Percentiles rank a stretch among this genome's conserved stretches.
phyloP scores from a whole-genome alignment of 2,329 filamentous ascomycete genomes.

The Hypoxylon sp. region DNA sequence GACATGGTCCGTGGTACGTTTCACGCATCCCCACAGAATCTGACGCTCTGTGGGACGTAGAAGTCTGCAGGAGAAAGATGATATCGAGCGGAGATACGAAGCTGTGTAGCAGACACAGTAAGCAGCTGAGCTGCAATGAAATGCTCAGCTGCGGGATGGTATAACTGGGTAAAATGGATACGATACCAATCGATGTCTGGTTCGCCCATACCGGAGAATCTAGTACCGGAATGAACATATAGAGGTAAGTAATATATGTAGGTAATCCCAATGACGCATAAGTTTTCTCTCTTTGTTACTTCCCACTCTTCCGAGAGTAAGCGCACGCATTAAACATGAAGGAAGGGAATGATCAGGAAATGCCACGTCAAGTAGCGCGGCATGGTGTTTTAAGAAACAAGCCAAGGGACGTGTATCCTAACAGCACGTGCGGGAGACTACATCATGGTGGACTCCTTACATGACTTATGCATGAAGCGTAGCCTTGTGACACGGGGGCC shows the following conservation, averaged over 20 bases:
- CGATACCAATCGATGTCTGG: conserved; percentile 15
- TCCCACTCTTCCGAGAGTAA: conserved; percentile 37
- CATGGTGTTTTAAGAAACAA: conserved; percentile 34
- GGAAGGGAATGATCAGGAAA: conserved; percentile 38
- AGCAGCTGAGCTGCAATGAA: conserved; percentile 39
- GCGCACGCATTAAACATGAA: conserved; percentile 19
- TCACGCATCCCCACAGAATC: conserved; percentile 45
- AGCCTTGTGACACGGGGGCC: conserved; percentile 47
- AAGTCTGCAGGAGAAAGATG: conserved; percentile 41
- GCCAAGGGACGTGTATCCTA: conserved; percentile 34
- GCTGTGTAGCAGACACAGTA: conserved; percentile 38
- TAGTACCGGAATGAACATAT: conserved; percentile 12
- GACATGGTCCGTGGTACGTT: conserved; percentile 43
- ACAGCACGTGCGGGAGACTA: conserved; percentile 42
- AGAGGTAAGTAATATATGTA: conserved; percentile 15
- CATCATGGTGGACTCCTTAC: conserved; percentile 41
- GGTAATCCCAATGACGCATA: conserved; percentile 5
- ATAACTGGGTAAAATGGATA: conserved; percentile 13
- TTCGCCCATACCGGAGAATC: neutral
- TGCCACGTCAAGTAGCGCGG: conserved; percentile 45
- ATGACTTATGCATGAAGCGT: conserved; percentile 37
- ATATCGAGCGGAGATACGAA: conserved; percentile 30
- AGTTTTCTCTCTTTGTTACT: conserved; percentile 3
- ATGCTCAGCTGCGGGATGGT: conserved; percentile 33
- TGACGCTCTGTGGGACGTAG: conserved; percentile 41